Base-by-base conservation (phyloP, 2,329 filamentous ascomycete genomes). In the Aotearoamyces nothofagi region DNA sequence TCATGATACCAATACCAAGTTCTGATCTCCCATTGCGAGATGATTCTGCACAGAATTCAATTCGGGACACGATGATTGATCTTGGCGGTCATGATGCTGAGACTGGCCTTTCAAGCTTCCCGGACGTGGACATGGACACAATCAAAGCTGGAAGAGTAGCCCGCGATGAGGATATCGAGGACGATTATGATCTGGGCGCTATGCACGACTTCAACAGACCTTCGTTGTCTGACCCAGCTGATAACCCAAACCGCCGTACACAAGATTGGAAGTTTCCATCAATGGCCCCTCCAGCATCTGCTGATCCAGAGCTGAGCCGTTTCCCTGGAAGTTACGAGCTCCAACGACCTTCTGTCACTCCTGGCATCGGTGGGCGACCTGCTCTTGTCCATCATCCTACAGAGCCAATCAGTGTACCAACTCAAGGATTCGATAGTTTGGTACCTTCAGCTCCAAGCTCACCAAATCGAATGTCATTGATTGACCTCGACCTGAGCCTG, bases 51-150 rank as follows among this genome's bases (percentile, higher is more conserved):
- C 43, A 58, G 38, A 47, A 63, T 3, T 58, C 40, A 6, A 47
- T 74, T n/a, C 55, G 66, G 31, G 69, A 76, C 42, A 73, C 70
- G 1, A 56, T 76, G 11, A 78, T 77, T 32, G 71, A 77, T 39
- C 58, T 77, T 5, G 72, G 75, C 36, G 65, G 60, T 2, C 73
- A 69, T 11, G 52, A 76, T 5, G 56, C 62, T 24, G 66, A 65
- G 2, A 61, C 55, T 20, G 63, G 66, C 3, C 52, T 70, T 1
- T 67, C 69, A 1, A 61, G 57, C 30, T 75, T 73, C 36, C 61
- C 63, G 20, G 69, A 75, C 38, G 58, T 75, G 58, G 63, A 66
- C 30, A 58, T 75, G 58, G 63, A 66, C 30, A 76, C 70, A 4
- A 67, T 76, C 36, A 62, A 36, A 29, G 37, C 45, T 19, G 34